These are phyloP conservation scores for Setomelanomma holmii DNA, from an alignment of 2,329 filamentous ascomycete genomes.

Conservation along the genomic window DNA sequence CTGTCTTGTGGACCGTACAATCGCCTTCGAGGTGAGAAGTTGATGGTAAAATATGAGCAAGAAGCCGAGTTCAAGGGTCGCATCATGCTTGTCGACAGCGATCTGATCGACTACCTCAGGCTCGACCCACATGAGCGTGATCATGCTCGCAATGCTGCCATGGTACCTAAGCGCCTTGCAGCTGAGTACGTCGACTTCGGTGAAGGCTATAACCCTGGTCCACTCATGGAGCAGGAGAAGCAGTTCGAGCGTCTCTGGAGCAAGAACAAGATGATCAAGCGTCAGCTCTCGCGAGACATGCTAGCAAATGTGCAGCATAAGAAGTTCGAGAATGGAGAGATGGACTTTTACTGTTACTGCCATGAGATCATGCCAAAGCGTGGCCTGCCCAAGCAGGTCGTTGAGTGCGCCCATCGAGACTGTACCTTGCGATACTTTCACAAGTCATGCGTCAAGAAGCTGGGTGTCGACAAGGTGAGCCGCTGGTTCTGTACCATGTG, in stretches of 20 bases:
- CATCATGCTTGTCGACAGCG: slow-evolving; percentile 33
- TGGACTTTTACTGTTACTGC: slow-evolving; percentile 30
- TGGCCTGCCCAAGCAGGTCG: not conserved
- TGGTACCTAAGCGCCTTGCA: slow-evolving; percentile 17
- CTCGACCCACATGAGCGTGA: not conserved
- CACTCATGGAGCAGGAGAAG: slow-evolving; percentile 22
- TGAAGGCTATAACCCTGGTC: slow-evolving; percentile 14
- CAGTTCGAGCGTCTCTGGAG: slow-evolving; percentile 17
- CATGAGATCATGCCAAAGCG: slow-evolving; percentile 1
- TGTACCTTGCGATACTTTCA: slow-evolving; percentile 30
- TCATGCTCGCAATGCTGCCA: not conserved
- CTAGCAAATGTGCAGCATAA: slow-evolving; percentile 15
- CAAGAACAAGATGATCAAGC: slow-evolving; percentile 18
- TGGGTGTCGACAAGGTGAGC: slow-evolving; percentile 23
- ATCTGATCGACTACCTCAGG: slow-evolving; percentile 21
- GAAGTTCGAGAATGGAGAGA: not conserved
- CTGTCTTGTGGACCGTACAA: slow-evolving; percentile 30
- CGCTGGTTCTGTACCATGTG: slow-evolving; percentile 37
- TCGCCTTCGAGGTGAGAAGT: slow-evolving; percentile 22
- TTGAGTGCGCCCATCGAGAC: slow-evolving; percentile 24
- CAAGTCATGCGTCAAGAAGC: slow-evolving; percentile 26
- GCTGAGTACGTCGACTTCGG: slow-evolving; percentile 17
- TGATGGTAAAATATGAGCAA: slow-evolving; percentile 23
- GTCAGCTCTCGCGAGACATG: slow-evolving; percentile 6
- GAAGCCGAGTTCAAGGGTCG: slow-evolving; percentile 20